Conservation (phyloP, 1,284 basidiomycete genomes). For the Microbotryum intermedium region DNA sequence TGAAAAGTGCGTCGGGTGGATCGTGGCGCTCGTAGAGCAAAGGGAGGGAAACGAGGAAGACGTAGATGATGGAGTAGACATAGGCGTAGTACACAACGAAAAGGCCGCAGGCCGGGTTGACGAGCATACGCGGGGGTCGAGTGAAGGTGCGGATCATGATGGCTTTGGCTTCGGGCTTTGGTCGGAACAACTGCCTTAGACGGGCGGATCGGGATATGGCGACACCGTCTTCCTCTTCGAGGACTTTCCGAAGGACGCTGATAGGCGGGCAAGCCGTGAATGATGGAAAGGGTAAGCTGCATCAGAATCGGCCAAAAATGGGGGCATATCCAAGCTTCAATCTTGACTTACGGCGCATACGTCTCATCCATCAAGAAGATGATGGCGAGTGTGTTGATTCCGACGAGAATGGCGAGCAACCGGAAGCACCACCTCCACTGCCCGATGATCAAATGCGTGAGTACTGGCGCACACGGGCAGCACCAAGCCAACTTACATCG, state of each 20-base stretch:
- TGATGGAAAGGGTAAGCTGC: neutral
- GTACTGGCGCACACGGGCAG: no score
- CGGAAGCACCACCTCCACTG: conserved; percentile 40
- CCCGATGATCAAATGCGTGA: conserved; percentile 2
- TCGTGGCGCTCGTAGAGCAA: conserved; percentile 41
- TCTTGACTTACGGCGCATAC: conserved; percentile 37
- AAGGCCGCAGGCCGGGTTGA: conserved; percentile 41
- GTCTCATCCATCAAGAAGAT: conserved; percentile 37
- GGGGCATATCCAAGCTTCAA: neutral
- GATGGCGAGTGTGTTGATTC: conserved; percentile 35
- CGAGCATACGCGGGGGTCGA: conserved; percentile 41
- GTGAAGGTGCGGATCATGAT: neutral
- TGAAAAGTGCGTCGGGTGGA: conserved; percentile 36
- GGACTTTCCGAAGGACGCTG: neutral
- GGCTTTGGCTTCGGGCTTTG: neutral
- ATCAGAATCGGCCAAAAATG: neutral
- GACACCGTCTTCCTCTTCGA: no score
- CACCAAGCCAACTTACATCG: neutral
- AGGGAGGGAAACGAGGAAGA: conserved; percentile 43
- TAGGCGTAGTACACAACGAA: conserved; percentile 43
- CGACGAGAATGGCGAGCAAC: conserved; percentile 37
- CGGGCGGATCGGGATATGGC: no score
- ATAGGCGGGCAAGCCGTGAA: neutral
- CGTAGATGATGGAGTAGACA: conserved; percentile 42
- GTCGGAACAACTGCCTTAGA: neutral